phyloP scores from a whole-genome alignment of 306 rosid species.

The Citrullus mucosospermus region DNA sequence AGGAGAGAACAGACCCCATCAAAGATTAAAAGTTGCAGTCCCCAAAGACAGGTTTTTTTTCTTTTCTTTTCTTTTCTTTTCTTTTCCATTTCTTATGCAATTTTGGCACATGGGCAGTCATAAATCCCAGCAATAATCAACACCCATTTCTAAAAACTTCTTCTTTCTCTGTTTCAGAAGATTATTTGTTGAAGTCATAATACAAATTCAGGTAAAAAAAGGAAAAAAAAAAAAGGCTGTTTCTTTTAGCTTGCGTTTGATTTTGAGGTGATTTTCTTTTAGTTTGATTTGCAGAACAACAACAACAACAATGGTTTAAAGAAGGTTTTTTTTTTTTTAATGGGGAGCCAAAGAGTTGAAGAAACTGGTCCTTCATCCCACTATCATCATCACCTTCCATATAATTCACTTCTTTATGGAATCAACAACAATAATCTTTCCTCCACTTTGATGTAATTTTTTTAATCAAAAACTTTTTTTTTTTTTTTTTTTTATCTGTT shows the following conservation, averaged over 20 bases:
- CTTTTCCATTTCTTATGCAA: background rate
- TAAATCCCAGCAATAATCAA: background rate
- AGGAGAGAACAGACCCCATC: background rate
- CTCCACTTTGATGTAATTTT: slow-evolving; percentile 49
- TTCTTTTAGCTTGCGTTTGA: background rate
- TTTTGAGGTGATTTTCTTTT: background rate
- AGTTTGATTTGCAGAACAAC: background rate
- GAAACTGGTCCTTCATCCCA: slow-evolving; percentile 59
- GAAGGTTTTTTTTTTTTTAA: slow-evolving; percentile 18
- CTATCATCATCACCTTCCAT: slow-evolving; percentile 42
- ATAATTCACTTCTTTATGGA: slow-evolving; percentile 55
- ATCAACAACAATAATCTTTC: slow-evolving; percentile 28
- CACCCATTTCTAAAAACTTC: background rate
- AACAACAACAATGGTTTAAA: background rate
- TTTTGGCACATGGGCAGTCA: background rate
- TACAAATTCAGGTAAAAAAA: background rate
- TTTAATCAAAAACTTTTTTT: too few relatives aligned
- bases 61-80: background rate
- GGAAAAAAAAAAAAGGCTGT: background rate
- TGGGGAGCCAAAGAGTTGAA: slow-evolving; percentile 70
- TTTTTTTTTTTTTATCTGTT: background rate
- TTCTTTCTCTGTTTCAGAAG: background rate
- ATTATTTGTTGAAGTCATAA: background rate
- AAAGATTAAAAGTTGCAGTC: background rate
- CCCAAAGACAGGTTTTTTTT: background rate